Conservation (phyloP, 2,329 filamentous ascomycete genomes). For the Penicillium sp. region DNA sequence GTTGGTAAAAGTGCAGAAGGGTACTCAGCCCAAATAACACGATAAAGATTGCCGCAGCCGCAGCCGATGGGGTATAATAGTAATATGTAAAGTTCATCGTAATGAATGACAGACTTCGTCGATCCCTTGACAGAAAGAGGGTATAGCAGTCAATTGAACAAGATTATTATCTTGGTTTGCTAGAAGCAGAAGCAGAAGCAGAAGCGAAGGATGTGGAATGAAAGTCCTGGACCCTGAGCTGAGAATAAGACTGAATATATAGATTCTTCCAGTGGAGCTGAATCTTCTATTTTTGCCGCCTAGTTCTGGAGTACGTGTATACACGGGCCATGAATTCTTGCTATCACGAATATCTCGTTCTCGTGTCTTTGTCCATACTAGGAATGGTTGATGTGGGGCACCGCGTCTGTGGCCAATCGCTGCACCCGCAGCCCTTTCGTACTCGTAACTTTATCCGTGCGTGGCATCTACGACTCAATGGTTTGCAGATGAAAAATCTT, state of each 20-base stretch:
- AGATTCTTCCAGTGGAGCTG: neutral
- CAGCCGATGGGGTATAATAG: slow-evolving; percentile 25
- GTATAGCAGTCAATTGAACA: neutral
- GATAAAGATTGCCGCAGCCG: slow-evolving; percentile 24
- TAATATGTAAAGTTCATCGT: slow-evolving; percentile 18
- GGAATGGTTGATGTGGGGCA: neutral
- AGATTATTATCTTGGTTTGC: neutral
- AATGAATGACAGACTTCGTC: neutral
- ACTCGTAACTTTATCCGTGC: neutral
- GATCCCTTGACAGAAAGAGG: neutral
- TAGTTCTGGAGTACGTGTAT: neutral
- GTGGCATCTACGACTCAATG: neutral
- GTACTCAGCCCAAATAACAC: slow-evolving; percentile 24
- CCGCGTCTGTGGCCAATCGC: neutral
- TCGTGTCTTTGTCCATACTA: neutral
- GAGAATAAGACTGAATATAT: neutral
- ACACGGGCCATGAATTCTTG: neutral
- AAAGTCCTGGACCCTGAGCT: neutral
- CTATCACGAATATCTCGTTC: neutral
- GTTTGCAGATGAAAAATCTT: neutral
- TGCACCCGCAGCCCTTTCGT: neutral
- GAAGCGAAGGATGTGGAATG: neutral
- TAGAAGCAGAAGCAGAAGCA: neutral
- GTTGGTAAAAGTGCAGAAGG: slow-evolving; percentile 26
- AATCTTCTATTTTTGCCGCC: neutral